Conservation (phyloP, 73 alveolate species). For the Paramecium tetraurelia region DNA sequence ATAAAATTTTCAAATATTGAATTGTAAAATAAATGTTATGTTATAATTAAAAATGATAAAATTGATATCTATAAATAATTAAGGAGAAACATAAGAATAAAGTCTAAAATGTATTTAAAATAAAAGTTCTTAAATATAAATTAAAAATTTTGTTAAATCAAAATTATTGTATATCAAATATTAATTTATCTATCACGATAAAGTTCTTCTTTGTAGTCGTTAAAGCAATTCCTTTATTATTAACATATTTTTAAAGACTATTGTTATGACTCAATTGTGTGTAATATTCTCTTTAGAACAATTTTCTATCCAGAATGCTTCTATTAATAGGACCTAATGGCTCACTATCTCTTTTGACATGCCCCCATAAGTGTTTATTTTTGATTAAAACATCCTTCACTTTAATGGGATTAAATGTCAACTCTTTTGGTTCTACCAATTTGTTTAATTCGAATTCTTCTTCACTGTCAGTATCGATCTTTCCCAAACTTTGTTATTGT, state of each 20-base stretch:
- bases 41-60: too few species aligned
- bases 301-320: not conserved
- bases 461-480: slow-evolving; percentile 31
- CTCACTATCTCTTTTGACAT: not conserved
- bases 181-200: slow-evolving; percentile 10
- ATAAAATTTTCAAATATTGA: not conserved
- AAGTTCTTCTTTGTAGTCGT: not conserved
- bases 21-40: too few species aligned
- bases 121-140: not conserved
- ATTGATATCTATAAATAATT: too few species aligned
- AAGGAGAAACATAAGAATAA: not conserved
- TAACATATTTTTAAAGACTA: not conserved
- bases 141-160: not conserved
- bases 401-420: not conserved
- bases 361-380: slow-evolving; percentile 20
- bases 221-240: not conserved
- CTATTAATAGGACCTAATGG: slow-evolving; percentile 32
- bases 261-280: not conserved
- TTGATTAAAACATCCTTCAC: not conserved
- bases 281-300: not conserved
- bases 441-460: slow-evolving; percentile 27
- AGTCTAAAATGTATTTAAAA: not conserved
- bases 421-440: slow-evolving; percentile 14
- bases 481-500: not conserved
- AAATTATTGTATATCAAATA: slow-evolving; percentile 44